Percentiles rank a stretch among this genome's conserved stretches.
These are phyloP conservation scores for Ustilago vetiveriae DNA, from an alignment of 1,284 basidiomycete genomes.

Conservation along the genomic window DNA sequence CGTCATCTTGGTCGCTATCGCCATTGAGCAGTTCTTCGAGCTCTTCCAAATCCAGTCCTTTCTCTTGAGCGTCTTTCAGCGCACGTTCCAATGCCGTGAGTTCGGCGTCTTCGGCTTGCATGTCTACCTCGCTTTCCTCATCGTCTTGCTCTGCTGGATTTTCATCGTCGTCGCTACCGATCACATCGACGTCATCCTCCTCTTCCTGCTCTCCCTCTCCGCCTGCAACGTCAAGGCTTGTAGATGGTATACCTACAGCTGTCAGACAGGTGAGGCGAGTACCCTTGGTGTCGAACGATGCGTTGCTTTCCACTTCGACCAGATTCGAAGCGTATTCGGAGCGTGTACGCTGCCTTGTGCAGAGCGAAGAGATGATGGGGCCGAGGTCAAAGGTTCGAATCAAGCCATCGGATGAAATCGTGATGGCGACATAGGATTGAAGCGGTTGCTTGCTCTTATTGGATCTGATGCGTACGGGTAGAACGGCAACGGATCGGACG, in stretches of 20 bases:
- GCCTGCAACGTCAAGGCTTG: constrained; percentile 9
- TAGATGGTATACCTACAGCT: constrained; percentile 44
- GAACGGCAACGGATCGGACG: constrained; percentile 46
- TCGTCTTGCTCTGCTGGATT: constrained; percentile 27
- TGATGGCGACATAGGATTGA: constrained; percentile 45
- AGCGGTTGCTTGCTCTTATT: no score
- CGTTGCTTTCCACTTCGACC: constrained; percentile 38
- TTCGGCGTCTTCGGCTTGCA: constrained; percentile 48
- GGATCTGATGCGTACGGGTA: constrained; percentile 22
- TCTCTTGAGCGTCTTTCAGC: constrained; percentile 44
- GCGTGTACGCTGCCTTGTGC: constrained; percentile 2
- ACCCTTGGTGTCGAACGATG: constrained; percentile 57
- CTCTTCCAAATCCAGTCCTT: constrained; percentile 42
- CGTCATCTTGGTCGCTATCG: constrained; percentile 19
- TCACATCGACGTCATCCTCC: constrained; percentile 26
- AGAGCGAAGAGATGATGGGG: constrained; percentile 24
- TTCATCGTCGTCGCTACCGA: constrained; percentile 33
- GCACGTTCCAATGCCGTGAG: constrained; percentile 44
- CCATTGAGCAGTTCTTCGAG: constrained; percentile 39
- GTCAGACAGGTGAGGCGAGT: constrained; percentile 63
- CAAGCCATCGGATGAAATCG: constrained; percentile 64
- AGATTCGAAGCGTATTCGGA: constrained; percentile 11
- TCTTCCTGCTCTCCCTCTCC: constrained; percentile 25
- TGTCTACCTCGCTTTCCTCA: constrained; percentile 38
- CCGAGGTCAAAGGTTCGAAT: constrained; percentile 62